A percentile compares a stretch with the other conserved stretches of the same genome.
Conservation (phyloP, 495 filamentous ascomycete species). For the Jackrogersella minutella region DNA sequence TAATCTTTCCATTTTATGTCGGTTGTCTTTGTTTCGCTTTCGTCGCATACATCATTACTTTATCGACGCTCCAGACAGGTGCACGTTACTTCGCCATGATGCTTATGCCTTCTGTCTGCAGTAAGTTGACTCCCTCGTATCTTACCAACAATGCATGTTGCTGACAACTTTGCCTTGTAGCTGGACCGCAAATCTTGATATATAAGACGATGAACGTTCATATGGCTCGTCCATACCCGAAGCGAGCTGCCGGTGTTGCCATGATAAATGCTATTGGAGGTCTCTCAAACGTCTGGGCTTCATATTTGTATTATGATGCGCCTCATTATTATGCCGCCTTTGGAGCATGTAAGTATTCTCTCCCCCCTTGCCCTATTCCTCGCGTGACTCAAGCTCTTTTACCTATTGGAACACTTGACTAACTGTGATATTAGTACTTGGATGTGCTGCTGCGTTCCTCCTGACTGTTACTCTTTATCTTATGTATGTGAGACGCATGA, state of each 20-base stretch:
- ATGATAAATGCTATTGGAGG: conserved; percentile 4
- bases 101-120: not conserved
- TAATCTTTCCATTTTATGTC: not conserved
- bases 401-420: not conserved
- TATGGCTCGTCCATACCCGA: not conserved
- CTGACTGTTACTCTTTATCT: not conserved
- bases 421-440: not conserved
- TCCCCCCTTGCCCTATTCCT: not conserved
- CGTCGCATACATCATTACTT: not conserved
- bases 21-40: not conserved
- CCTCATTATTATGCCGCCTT: conserved; percentile 1
- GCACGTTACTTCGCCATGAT: not conserved
- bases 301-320: not conserved
- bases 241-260: not conserved
- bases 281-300: not conserved
- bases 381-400: not conserved
- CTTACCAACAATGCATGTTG: not conserved
- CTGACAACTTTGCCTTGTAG: not conserved
- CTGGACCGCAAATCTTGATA: not conserved
- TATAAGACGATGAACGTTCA: conserved; percentile 1
- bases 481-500: not conserved
- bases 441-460: not conserved
- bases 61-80: not conserved
- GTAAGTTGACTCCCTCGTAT: not conserved
- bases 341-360: not conserved